These are phyloP conservation scores for Fistulinella prunicolor DNA, from an alignment of 768 basidiomycete genomes.

Conservation along the genomic window DNA sequence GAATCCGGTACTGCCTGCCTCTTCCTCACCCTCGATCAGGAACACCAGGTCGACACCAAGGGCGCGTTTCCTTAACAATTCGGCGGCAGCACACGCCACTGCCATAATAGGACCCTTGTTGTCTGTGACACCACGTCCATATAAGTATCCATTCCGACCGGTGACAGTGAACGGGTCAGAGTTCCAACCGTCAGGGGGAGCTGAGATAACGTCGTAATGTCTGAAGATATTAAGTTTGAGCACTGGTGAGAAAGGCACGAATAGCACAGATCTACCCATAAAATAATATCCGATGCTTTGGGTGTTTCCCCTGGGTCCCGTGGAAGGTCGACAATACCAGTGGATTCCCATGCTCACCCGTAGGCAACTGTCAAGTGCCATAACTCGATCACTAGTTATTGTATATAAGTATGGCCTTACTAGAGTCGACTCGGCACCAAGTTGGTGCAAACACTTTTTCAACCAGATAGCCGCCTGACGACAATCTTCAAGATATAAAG, in stretches of 20 bases:
- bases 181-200: constrained; percentile 70
- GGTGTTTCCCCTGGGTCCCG: constrained; percentile 56
- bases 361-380: constrained; percentile 55
- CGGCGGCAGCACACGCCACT: constrained; percentile 84
- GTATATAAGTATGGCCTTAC: constrained; percentile 38
- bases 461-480: constrained; percentile 93
- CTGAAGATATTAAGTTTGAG: constrained; percentile 34
- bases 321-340: constrained; percentile 87
- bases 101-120: constrained; percentile 96
- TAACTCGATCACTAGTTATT: not conserved
- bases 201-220: constrained; percentile 96
- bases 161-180: constrained; percentile 81
- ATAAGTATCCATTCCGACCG: constrained; percentile 85
- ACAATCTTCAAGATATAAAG: constrained; percentile 76
- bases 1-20: constrained; percentile 89
- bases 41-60: constrained; percentile 87
- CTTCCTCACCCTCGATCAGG: constrained; percentile 95
- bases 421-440: constrained; percentile 80
- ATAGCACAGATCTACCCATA: constrained; percentile 61
- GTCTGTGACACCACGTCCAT: constrained; percentile 89
- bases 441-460: constrained; percentile 80
- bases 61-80: constrained; percentile 65
- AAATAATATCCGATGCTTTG: constrained; percentile 77
- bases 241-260: not conserved
- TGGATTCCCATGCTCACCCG: constrained; percentile 75